Base-by-base conservation (phyloP, 768 basidiomycete genomes). In the Naganishia antarctica region DNA sequence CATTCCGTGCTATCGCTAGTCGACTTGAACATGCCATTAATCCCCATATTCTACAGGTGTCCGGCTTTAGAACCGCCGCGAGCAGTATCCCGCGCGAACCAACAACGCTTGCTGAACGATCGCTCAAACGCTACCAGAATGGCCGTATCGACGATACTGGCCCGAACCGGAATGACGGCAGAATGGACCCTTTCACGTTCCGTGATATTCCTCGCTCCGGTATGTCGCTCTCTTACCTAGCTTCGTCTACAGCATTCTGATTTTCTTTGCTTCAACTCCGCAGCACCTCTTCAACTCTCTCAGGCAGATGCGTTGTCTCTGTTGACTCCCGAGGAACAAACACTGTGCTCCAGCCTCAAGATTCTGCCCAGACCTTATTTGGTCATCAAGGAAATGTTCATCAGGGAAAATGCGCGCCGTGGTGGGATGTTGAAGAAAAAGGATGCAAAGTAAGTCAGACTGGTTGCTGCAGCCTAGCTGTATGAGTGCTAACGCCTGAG, bases 331-430 rank as follows among this genome's bases (percentile, higher is more conserved):
- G 86, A 85, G 29, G 94, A 99, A 78, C 90, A 92, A 76, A 80
- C 83, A 0, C 85, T 98, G 23, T 97, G 96, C 75, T 89, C 91
- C 2, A 83, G 84, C 61, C 82, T 98, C 31, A 87, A 92, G 6
- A 91, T 99, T 64, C 82, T 96, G 21, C 94, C 96, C 0, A 90
- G 91, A 73, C 91, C 96, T 0, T 99, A 96, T 76, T 85, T 99
- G 58, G 85, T 89, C 66, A 89, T 98, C 79, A 99, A 99, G 76
- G 91, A 96, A 77, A 90, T 88, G 4, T 84, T 96, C 44, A 86
- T 99, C 31, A 85, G 91, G 32, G 94, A 98, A 80, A 96, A 91
- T 70, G 90, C 90, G 0, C 83, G 91, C 28, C 82, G 91, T 61
- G 88, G 89, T 23, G 93, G 93, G 12, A 88, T 89, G 74, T 82